phyloP scores from a whole-genome alignment of 805 yeast species.

The Sungouiella thailandica region DNA sequence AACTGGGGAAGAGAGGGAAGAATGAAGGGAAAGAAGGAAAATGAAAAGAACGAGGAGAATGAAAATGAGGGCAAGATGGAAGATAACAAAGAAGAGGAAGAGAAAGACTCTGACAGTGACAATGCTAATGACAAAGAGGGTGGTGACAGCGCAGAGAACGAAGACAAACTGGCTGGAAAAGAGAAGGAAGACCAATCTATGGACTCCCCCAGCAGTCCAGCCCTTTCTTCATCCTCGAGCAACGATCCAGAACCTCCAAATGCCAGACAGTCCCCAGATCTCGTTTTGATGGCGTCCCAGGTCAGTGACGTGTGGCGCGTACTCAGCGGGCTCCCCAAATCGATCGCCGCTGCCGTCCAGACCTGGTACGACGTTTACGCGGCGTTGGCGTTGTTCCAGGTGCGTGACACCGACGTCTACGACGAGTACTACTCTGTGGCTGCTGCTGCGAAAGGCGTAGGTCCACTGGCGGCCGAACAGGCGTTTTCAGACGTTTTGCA shows the following conservation, averaged over 20 bases:
- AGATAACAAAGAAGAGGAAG: too few species aligned
- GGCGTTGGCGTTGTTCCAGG: constrained; percentile 53
- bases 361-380: constrained; percentile 67
- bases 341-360: constrained; percentile 47
- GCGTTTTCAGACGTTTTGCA: constrained; percentile 52
- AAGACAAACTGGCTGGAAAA: too few species aligned
- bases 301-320: constrained; percentile 39
- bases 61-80: too few species aligned
- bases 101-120: constrained; percentile 20
- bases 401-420: constrained; percentile 42
- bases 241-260: too few species aligned
- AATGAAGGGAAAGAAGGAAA: constrained; percentile 18
- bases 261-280: too few species aligned
- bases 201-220: too few species aligned
- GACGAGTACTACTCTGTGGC: constrained; percentile 31
- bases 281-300: constrained; percentile 27
- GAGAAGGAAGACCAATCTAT: too few species aligned
- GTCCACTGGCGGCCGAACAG: constrained; percentile 14
- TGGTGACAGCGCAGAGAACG: too few species aligned
- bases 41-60: too few species aligned
- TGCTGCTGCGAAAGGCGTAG: constrained; percentile 22
- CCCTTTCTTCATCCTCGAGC: too few species aligned
- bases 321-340: constrained; percentile 44
- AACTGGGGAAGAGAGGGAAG: constrained; percentile 22
- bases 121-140: too few species aligned